Percentiles rank a stretch among this genome's conserved stretches.
Conservation (phyloP, 1,284 basidiomycete genomes). For the Melanopsichium pennsylvanicum region DNA sequence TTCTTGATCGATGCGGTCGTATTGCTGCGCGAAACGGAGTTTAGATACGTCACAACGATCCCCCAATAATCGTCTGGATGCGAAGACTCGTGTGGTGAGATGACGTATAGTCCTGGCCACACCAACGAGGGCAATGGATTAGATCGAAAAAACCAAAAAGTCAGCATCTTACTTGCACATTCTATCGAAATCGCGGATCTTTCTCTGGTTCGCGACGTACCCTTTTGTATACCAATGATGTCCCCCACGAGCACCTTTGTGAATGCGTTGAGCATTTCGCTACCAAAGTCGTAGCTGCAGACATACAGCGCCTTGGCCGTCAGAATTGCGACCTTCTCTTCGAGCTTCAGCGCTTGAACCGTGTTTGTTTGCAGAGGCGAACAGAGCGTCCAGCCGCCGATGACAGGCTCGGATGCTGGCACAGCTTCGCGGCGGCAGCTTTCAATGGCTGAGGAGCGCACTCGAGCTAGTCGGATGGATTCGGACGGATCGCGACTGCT, state of each 20-base stretch:
- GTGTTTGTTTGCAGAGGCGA: conserved; percentile 80
- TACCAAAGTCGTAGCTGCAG: conserved; percentile 75
- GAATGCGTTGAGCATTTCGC: conserved; percentile 59
- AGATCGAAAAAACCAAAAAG: no score
- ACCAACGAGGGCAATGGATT: neutral
- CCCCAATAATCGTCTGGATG: conserved; percentile 61
- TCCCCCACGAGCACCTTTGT: conserved; percentile 81
- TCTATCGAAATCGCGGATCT: no score
- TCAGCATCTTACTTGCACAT: no score
- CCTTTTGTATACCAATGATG: conserved; percentile 83
- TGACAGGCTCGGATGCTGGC: conserved; percentile 77
- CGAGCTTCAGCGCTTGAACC: conserved; percentile 70
- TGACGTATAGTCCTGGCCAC: conserved; percentile 40
- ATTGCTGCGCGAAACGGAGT: conserved; percentile 33
- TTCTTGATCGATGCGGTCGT: conserved; percentile 52
- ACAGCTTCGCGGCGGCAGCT: conserved; percentile 32
- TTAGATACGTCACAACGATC: conserved; percentile 49
- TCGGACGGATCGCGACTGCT: conserved; percentile 88
- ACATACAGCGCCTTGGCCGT: conserved; percentile 75
- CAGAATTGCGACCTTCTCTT: conserved; percentile 89
- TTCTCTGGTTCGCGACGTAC: conserved; percentile 63
- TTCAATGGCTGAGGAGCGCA: conserved; percentile 69
- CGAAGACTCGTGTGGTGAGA: conserved; percentile 51
- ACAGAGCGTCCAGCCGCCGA: conserved; percentile 91
- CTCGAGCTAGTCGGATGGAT: conserved; percentile 82